phyloP scores from a whole-genome alignment of 1,284 basidiomycete species.

The Microbotryomycetes sp. region DNA sequence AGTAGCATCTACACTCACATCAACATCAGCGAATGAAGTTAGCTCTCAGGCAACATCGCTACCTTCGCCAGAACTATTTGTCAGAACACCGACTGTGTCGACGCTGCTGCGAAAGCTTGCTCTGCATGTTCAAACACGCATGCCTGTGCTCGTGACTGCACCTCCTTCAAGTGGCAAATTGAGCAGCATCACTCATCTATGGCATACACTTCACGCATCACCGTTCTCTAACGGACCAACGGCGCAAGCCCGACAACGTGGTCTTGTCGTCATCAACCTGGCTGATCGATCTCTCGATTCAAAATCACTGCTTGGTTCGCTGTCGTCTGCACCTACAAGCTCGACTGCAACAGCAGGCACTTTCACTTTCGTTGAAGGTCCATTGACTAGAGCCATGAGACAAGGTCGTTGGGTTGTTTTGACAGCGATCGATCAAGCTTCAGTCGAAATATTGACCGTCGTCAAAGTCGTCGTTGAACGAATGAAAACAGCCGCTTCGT shows the following conservation, averaged over 20 bases:
- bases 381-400: slow-evolving; percentile 80
- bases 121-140: slow-evolving; percentile 57
- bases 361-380: slow-evolving; percentile 96
- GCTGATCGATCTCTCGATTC: slow-evolving; percentile 93
- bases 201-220: slow-evolving; percentile 50
- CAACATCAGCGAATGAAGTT: slow-evolving; percentile 5
- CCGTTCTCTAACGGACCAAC: slow-evolving; percentile 50
- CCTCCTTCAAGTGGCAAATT: slow-evolving; percentile 86
- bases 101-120: slow-evolving; percentile 59
- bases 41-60: slow-evolving; percentile 3
- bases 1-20: not conserved
- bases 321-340: slow-evolving; percentile 71
- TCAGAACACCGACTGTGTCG: slow-evolving; percentile 60
- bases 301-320: slow-evolving; percentile 87
- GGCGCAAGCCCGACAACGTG: slow-evolving; percentile 22
- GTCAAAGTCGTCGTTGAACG: slow-evolving; percentile 60
- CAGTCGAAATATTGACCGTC: slow-evolving; percentile 74
- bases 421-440: slow-evolving; percentile 85
- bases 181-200: slow-evolving; percentile 70
- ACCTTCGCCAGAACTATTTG: slow-evolving; percentile 45
- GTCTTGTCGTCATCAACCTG: slow-evolving; percentile 74
- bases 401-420: slow-evolving; percentile 92
- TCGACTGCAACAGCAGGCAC: slow-evolving; percentile 55
- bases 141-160: slow-evolving; percentile 80
- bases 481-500: slow-evolving; percentile 12